Evolutionary conservation across 169 alveolate genomes (phyloP).

Genomic region (Neospora caninum): DNA sequence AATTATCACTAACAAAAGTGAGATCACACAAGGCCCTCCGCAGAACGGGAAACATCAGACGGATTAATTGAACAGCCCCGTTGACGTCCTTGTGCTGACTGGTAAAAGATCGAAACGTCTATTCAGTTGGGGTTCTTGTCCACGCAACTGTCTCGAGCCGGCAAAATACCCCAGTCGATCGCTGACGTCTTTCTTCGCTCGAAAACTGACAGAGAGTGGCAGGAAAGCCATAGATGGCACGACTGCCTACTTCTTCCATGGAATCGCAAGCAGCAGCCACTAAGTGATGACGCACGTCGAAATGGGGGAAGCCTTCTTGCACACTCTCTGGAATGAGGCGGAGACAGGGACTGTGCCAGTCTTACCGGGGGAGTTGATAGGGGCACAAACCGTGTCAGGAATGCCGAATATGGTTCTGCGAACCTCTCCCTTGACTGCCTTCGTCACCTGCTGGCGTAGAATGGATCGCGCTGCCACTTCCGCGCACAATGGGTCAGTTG

Average conservation of each 20-base stretch:
- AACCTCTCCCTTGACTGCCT: background rate
- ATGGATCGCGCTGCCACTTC: background rate
- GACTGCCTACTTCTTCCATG: background rate
- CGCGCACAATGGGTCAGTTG: background rate
- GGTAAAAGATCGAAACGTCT: too few relatives aligned
- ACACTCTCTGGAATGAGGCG: too few relatives aligned
- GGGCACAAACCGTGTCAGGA: constrained; percentile 3
- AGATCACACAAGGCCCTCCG: too few relatives aligned
- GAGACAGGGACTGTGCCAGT: background rate
- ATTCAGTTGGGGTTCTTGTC: too few relatives aligned
- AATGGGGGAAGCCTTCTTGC: background rate
- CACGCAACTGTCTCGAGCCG: too few relatives aligned
- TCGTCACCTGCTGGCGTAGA: background rate
- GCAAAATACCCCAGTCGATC: too few relatives aligned
- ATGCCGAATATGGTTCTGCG: background rate
- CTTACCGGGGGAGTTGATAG: background rate
- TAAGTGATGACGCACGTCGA: too few relatives aligned
- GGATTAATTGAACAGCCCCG: too few relatives aligned
- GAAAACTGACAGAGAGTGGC: background rate
- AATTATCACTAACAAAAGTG: too few relatives aligned
- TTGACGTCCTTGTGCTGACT: too few relatives aligned
- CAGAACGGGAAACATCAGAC: too few relatives aligned
- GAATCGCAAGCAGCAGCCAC: background rate
- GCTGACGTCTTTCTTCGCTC: too few relatives aligned
- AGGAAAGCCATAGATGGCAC: background rate